A percentile compares a stretch with the other conserved stretches of the same genome.
phyloP scores from a whole-genome alignment of 176 grass and related monocot species.

The Phyllostachys edulis region DNA sequence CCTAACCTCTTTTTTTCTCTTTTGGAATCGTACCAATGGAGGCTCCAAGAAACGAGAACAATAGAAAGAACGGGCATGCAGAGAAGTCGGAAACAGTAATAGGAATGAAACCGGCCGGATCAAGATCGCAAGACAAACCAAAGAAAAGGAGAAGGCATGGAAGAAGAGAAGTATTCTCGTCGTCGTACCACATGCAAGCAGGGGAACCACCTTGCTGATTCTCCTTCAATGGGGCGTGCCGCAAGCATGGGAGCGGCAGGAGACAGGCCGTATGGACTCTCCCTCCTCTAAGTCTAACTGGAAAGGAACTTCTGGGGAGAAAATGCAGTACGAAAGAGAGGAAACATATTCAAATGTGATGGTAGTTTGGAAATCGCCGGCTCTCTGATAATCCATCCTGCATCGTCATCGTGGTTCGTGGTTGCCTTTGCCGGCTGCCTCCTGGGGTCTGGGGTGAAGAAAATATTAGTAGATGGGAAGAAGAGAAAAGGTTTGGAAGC shows the following conservation, averaged over 20 bases:
- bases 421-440: not conserved
- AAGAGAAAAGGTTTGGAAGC: no score
- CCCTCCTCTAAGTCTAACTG: not conserved
- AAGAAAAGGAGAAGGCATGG: not conserved
- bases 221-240: not conserved
- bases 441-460: no score
- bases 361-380: conserved; percentile 28
- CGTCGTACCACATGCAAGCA: no score
- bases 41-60: not conserved
- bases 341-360: not conserved
- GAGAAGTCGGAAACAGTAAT: not conserved
- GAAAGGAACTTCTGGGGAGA: not conserved
- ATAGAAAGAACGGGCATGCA: not conserved
- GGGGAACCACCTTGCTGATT: not conserved
- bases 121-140: not conserved
- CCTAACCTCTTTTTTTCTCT: no score
- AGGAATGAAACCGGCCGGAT: not conserved
- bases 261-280: not conserved
- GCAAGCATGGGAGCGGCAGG: not conserved
- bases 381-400: not conserved
- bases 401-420: not conserved
- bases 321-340: not conserved
- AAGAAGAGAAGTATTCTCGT: not conserved
- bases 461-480: no score
- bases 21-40: not conserved